These are phyloP conservation scores for Aspergillus wentii DNA, from an alignment of 495 filamentous ascomycete genomes.

Conservation along the genomic window DNA sequence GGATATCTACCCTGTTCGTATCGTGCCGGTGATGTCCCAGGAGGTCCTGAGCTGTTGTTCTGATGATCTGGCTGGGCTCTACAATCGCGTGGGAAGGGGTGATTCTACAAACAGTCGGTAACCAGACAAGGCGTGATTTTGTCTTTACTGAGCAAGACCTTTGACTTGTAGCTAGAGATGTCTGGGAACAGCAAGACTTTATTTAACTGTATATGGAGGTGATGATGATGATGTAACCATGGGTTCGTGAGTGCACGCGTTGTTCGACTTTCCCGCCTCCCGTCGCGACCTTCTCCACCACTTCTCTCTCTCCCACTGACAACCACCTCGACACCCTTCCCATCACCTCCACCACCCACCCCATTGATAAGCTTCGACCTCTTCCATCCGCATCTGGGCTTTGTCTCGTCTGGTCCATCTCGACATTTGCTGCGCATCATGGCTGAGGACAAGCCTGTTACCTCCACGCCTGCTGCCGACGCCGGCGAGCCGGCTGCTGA, in stretches of 20 bases:
- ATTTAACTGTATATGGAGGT: slow-evolving; percentile 1
- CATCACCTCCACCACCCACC: slow-evolving; percentile 11
- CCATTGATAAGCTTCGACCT: slow-evolving; percentile 5
- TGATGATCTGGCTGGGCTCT: too few species aligned
- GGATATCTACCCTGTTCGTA: too few species aligned
- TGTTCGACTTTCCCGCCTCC: slow-evolving; percentile 36
- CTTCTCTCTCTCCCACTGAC: slow-evolving; percentile 18
- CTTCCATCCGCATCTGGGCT: slow-evolving; percentile 9
- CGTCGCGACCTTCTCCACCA: slow-evolving; percentile 41
- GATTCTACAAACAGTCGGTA: too few species aligned
- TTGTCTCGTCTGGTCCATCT: slow-evolving; percentile 4
- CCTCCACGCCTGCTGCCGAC: slow-evolving; percentile 25
- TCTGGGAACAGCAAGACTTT: too few species aligned
- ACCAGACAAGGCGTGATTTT: too few species aligned
- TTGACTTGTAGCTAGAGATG: too few species aligned
- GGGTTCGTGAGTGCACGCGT: slow-evolving; percentile 33
- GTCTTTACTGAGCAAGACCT: too few species aligned
- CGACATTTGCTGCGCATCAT: slow-evolving; percentile 28
- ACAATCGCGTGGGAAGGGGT: too few species aligned
- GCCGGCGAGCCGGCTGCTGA: slow-evolving; percentile 28
- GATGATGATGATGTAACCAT: too few species aligned
- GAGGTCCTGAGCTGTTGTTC: too few species aligned
- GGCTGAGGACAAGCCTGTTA: slow-evolving; percentile 38
- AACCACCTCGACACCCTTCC: slow-evolving; percentile 15
- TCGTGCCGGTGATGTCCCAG: too few species aligned